A percentile compares a stretch with the other conserved stretches of the same genome.
phyloP scores from a whole-genome alignment of 2,329 filamentous ascomycete genomes.

The Neopestalotiopsis sp. region DNA sequence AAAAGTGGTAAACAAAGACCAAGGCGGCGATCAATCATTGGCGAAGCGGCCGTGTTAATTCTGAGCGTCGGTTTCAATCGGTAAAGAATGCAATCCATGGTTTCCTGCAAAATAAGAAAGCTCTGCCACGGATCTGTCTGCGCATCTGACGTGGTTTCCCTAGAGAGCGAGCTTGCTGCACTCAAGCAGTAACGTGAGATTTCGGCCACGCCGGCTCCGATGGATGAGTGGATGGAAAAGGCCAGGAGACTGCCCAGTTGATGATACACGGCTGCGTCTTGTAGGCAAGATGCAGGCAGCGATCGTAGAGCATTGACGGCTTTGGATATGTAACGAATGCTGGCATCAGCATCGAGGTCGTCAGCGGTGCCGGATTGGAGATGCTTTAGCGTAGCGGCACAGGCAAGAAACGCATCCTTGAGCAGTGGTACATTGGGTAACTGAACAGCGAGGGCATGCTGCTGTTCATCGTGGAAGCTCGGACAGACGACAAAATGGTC shows the following conservation, averaged over 20 bases:
- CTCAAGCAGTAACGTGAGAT: constrained; percentile 31
- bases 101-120: constrained; percentile 31
- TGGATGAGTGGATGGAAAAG: constrained; percentile 29
- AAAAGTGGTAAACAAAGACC: constrained; percentile 32
- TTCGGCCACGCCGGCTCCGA: constrained; percentile 31
- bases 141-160: constrained; percentile 19
- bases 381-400: constrained; percentile 27
- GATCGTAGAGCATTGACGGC: constrained; percentile 30
- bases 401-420: constrained; percentile 33
- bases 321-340: constrained; percentile 24
- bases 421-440: constrained; percentile 25
- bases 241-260: constrained; percentile 28
- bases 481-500: constrained; percentile 27
- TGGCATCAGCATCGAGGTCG: constrained; percentile 16
- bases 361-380: constrained; percentile 21
- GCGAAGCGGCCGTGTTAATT: constrained; percentile 18
- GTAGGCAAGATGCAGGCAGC: constrained; percentile 23
- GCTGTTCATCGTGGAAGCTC: constrained; percentile 27
- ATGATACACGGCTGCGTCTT: constrained; percentile 29
- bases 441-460: constrained; percentile 23
- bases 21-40: constrained; percentile 27
- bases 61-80: constrained; percentile 28
- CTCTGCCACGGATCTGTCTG: constrained; percentile 25
- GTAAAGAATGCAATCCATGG: constrained; percentile 32
- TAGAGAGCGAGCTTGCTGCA: constrained; percentile 26